Evolutionary conservation across 352 stramenopile species (phyloP).

Genomic region (Detonula confervacea): DNA sequence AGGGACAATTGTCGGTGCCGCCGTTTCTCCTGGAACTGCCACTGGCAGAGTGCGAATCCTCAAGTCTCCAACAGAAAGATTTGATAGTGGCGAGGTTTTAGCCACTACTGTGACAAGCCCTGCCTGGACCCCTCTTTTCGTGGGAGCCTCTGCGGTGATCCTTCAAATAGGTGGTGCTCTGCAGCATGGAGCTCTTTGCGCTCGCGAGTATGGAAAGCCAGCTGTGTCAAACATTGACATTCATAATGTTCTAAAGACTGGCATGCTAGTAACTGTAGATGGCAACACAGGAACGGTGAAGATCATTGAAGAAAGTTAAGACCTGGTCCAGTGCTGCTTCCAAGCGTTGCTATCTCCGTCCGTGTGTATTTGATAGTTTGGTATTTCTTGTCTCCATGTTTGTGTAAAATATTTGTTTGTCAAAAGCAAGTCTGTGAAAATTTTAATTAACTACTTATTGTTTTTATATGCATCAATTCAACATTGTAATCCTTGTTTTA

Average conservation of each 20-base stretch:
- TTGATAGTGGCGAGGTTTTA: constrained; percentile 34
- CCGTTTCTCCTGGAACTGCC: constrained; percentile 26
- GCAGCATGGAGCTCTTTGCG: constrained; percentile 30
- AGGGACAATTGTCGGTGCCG: constrained; percentile 17
- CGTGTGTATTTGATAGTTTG: no score
- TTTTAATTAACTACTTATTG: no score
- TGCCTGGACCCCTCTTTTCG: constrained; percentile 34
- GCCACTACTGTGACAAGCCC: constrained; percentile 26
- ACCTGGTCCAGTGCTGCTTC: no score
- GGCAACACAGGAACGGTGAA: constrained; percentile 38
- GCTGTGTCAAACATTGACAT: constrained; percentile 43
- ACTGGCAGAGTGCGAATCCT: constrained; percentile 29
- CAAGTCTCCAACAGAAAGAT: constrained; percentile 15
- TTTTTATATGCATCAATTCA: no score
- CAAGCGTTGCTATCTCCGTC: no score
- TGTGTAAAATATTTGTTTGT: no score
- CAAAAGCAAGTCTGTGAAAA: no score
- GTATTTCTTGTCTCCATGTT: no score
- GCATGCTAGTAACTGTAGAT: constrained; percentile 40
- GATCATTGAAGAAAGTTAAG: constrained; percentile 7
- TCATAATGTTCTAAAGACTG: constrained; percentile 23
- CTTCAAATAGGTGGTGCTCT: constrained; percentile 17
- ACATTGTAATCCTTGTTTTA: no score
- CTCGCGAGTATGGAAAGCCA: constrained; percentile 33
- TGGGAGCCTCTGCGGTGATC: constrained; percentile 17